Percentiles rank a stretch among this genome's conserved stretches.
These are phyloP conservation scores for Pleurotus cornucopiae DNA, from an alignment of 768 basidiomycete species.

Conservation along the genomic window DNA sequence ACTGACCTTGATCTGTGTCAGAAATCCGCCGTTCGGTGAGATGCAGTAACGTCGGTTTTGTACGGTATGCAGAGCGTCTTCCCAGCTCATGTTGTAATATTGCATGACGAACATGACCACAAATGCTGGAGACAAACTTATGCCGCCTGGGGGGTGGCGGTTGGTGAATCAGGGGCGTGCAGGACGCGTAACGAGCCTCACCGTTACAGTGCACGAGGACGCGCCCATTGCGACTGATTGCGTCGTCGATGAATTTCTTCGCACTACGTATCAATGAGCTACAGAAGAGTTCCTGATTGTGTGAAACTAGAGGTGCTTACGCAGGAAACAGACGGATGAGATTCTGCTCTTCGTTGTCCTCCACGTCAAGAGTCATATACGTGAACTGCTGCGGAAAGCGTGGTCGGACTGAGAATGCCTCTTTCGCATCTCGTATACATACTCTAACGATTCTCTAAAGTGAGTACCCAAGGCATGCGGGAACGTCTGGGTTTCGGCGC, in stretches of 20 bases:
- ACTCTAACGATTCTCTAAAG: slow-evolving; percentile 43
- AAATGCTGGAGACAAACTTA: slow-evolving; percentile 82
- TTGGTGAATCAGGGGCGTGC: background rate
- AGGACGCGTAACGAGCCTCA: slow-evolving; percentile 15
- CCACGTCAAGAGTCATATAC: slow-evolving; percentile 81
- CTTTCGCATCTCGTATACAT: slow-evolving; percentile 85
- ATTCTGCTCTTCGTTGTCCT: slow-evolving; percentile 94
- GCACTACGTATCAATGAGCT: slow-evolving; percentile 43
- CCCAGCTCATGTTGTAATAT: slow-evolving; percentile 75
- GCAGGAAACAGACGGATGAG: slow-evolving; percentile 85
- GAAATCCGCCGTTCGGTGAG: slow-evolving; percentile 86
- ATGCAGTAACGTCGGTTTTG: slow-evolving; percentile 93
- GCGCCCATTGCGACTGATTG: slow-evolving; percentile 59
- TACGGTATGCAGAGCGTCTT: slow-evolving; percentile 83
- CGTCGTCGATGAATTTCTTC: slow-evolving; percentile 68
- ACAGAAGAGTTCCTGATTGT: background rate
- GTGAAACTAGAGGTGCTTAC: slow-evolving; percentile 36
- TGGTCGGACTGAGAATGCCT: slow-evolving; percentile 85
- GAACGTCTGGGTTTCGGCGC: slow-evolving; percentile 9
- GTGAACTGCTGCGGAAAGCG: slow-evolving; percentile 76
- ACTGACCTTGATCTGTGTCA: slow-evolving; percentile 85
- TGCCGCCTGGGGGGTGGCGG: slow-evolving; percentile 54
- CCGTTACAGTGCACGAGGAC: slow-evolving; percentile 91
- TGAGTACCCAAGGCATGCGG: slow-evolving; percentile 14
- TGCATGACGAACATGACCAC: slow-evolving; percentile 96